phyloP scores from a whole-genome alignment of 257 asterid species.

The Plantago major region DNA sequence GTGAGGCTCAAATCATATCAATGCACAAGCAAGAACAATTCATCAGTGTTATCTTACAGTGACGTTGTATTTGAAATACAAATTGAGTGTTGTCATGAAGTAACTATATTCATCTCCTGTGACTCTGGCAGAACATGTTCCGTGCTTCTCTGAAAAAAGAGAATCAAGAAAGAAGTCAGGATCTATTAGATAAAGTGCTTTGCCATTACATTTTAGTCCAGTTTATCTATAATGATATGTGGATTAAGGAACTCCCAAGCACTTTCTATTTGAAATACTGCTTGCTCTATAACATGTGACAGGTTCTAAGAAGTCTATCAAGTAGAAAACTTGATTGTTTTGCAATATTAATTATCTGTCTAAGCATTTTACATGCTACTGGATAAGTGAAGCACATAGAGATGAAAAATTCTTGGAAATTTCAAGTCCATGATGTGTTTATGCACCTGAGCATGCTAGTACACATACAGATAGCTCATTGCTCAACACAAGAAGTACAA shows the following conservation, averaged over 20 bases:
- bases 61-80: slow-evolving; percentile 76
- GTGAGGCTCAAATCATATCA: neutral
- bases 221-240: no score
- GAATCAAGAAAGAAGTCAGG: slow-evolving; percentile 13
- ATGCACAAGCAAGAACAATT: slow-evolving; percentile 5
- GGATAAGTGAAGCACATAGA: no score
- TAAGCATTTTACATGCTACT: no score
- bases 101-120: slow-evolving; percentile 73
- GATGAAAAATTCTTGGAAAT: no score
- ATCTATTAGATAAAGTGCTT: neutral
- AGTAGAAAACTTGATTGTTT: no score
- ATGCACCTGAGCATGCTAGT: no score
- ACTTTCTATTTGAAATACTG: slow-evolving; percentile 8
- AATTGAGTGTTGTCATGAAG: slow-evolving; percentile 62
- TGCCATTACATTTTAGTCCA: neutral
- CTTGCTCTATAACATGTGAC: neutral
- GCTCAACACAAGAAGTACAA: no score
- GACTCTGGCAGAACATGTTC: slow-evolving; percentile 76
- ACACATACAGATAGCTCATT: no score
- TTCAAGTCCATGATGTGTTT: no score
- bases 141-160: slow-evolving; percentile 73
- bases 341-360: no score
- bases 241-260: slow-evolving; percentile 6
- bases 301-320: no score
- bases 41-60: slow-evolving; percentile 55